These are phyloP conservation scores for Citrus australasica DNA, from an alignment of 345 rosid genomes.

Conservation along the genomic window DNA sequence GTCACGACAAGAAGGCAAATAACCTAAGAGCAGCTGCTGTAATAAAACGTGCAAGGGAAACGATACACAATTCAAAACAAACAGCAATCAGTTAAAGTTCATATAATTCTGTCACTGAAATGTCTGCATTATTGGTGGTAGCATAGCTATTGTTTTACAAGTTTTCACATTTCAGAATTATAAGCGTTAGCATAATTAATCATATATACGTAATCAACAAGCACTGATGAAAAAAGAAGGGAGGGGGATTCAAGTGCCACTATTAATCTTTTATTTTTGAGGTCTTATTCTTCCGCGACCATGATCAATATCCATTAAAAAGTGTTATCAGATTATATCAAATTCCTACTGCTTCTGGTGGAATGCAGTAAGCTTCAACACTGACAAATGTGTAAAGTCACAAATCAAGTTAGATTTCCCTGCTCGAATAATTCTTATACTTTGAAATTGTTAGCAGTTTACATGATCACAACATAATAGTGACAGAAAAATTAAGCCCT, in stretches of 20 bases:
- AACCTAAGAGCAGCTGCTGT: constrained; percentile 59
- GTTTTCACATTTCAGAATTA: too few species aligned
- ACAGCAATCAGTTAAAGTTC: background rate
- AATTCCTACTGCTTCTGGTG: background rate
- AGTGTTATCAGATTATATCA: background rate
- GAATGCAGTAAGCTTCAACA: too few species aligned
- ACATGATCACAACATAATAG: background rate
- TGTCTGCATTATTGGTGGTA: background rate
- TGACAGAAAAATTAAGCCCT: background rate
- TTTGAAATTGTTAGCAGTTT: too few species aligned
- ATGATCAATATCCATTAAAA: background rate
- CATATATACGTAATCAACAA: background rate
- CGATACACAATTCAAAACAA: background rate
- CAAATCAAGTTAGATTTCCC: background rate
- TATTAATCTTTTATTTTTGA: too few species aligned
- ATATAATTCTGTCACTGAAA: background rate
- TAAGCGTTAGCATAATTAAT: background rate
- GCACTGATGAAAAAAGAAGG: background rate
- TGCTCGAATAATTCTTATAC: background rate
- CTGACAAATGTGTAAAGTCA: background rate
- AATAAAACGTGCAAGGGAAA: constrained; percentile 2
- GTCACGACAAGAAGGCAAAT: constrained; percentile 54
- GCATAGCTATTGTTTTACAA: too few species aligned
- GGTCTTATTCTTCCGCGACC: background rate
- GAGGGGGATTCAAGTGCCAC: background rate